These are phyloP conservation scores for Ascochyta lentis DNA, from an alignment of 2,329 filamentous ascomycete species.

Conservation along the genomic window DNA sequence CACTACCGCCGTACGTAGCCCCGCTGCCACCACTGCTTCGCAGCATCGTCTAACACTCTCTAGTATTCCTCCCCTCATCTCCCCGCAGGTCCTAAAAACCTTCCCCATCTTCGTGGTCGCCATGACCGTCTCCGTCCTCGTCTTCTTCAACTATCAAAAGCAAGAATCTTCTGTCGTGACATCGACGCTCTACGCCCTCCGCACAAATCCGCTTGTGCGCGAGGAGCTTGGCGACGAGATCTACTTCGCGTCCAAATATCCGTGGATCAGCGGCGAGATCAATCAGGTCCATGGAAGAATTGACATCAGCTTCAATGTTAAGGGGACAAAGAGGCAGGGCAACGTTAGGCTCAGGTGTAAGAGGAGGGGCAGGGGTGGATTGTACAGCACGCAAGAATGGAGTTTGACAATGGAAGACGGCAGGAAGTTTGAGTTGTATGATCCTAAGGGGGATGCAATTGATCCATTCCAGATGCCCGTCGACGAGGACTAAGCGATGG, in stretches of 20 bases:
- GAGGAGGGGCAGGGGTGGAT: constrained; percentile 69
- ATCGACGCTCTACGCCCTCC: constrained; percentile 88
- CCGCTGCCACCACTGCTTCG: not conserved
- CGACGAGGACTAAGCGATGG: constrained; percentile 22
- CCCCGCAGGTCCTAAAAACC: constrained; percentile 58
- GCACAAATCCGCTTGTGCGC: constrained; percentile 77
- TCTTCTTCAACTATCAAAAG: constrained; percentile 99
- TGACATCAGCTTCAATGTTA: constrained; percentile 85
- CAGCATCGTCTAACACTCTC: not conserved
- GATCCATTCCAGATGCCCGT: constrained; percentile 67
- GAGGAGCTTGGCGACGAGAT: constrained; percentile 77
- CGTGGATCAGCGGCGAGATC: constrained; percentile 69
- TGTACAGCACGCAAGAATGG: constrained; percentile 92
- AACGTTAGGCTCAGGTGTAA: constrained; percentile 82
- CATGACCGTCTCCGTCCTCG: constrained; percentile 74
- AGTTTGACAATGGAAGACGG: constrained; percentile 74
- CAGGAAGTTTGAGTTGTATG: constrained; percentile 76
- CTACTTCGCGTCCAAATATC: constrained; percentile 57
- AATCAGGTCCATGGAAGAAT: constrained; percentile 93
- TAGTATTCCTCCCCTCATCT: constrained; percentile 46
- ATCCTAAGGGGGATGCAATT: constrained; percentile 58
- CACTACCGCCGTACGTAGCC: constrained; percentile 41
- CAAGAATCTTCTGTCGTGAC: constrained; percentile 81
- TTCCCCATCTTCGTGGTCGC: constrained; percentile 80
- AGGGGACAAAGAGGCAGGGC: constrained; percentile 73